A percentile compares a stretch with the other conserved stretches of the same genome.
Conservation (phyloP, 768 basidiomycete species). For the Chiua virens region DNA sequence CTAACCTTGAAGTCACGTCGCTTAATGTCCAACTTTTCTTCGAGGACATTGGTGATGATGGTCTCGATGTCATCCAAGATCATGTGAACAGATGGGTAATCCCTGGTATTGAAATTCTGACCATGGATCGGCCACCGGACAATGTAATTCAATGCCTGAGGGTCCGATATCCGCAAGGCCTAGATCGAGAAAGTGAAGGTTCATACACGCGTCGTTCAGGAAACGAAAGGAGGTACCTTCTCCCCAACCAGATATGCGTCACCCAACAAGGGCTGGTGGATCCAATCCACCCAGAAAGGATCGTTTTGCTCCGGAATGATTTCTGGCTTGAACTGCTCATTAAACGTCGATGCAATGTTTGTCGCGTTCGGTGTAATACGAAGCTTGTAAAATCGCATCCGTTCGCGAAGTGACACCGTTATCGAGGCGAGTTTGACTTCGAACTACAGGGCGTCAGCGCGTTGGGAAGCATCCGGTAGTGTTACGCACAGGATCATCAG, state of each 20-base stretch:
- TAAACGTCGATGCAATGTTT: conserved; percentile 72
- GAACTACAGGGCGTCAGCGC: conserved; percentile 46
- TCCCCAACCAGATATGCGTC: conserved; percentile 61
- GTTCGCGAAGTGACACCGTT: conserved; percentile 68
- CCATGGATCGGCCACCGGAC: conserved; percentile 82
- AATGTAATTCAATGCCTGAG: conserved; percentile 63
- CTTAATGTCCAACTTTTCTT: conserved; percentile 56
- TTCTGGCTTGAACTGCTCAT: conserved; percentile 81
- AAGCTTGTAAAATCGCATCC: conserved; percentile 86
- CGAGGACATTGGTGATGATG: conserved; percentile 62
- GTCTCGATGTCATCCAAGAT: conserved; percentile 77
- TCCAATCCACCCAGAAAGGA: conserved; percentile 83
- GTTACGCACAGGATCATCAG: conserved; percentile 63
- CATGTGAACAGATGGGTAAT: conserved; percentile 70
- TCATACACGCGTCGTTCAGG: conserved; percentile 1
- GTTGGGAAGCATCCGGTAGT: neutral
- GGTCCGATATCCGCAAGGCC: conserved; percentile 73
- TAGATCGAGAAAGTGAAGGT: conserved; percentile 29
- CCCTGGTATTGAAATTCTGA: conserved; percentile 78
- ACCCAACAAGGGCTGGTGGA: conserved; percentile 52
- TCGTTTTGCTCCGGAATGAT: conserved; percentile 86
- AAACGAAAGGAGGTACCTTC: conserved; percentile 41
- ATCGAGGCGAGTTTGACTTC: conserved; percentile 75
- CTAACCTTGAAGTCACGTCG: conserved; percentile 60
- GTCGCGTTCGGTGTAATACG: conserved; percentile 71